These are phyloP conservation scores for Hordeum pubiflorum DNA, from an alignment of 202 grass and related monocot species.

Conservation along the genomic window DNA sequence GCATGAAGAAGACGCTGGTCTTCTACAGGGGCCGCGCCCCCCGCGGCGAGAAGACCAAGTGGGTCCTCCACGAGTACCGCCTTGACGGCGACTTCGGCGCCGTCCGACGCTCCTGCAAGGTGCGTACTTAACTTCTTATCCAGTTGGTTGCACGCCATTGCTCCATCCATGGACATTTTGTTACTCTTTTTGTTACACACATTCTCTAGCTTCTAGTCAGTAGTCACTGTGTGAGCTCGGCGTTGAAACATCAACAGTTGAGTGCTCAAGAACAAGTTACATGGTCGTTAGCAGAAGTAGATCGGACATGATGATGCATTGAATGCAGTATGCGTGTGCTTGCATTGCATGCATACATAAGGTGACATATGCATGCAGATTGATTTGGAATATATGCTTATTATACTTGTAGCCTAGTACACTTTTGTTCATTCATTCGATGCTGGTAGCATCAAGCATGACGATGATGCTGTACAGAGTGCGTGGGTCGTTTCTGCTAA, in stretches of 20 bases:
- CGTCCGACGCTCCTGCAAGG: conserved; percentile 66
- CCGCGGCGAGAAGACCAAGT: conserved; percentile 91
- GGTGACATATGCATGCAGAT: conserved; percentile 44
- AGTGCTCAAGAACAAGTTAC: not conserved
- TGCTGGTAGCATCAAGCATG: conserved; percentile 21
- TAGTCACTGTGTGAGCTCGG: conserved; percentile 1
- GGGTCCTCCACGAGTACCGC: conserved; percentile 95
- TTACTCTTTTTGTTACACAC: not conserved
- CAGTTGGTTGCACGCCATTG: not conserved
- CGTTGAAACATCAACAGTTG: conserved; percentile 24
- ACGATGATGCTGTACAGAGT: not conserved
- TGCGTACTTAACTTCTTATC: not conserved
- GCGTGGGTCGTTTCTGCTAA: conserved; percentile 13
- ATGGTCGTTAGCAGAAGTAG: not conserved
- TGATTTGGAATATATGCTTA: not conserved
- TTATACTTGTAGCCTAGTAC: not conserved
- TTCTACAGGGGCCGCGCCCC: conserved; percentile 91
- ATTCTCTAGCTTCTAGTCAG: not conserved
- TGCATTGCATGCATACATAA: conserved; percentile 14
- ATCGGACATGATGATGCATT: conserved; percentile 5
- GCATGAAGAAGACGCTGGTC: conserved; percentile 95
- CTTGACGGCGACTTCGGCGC: conserved; percentile 77
- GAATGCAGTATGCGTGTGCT: conserved; percentile 1
- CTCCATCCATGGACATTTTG: not conserved
- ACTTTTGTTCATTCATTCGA: conserved; percentile 32